Base-by-base conservation (phyloP, 2,329 filamentous ascomycete species). In the Fusarium sacchari region DNA sequence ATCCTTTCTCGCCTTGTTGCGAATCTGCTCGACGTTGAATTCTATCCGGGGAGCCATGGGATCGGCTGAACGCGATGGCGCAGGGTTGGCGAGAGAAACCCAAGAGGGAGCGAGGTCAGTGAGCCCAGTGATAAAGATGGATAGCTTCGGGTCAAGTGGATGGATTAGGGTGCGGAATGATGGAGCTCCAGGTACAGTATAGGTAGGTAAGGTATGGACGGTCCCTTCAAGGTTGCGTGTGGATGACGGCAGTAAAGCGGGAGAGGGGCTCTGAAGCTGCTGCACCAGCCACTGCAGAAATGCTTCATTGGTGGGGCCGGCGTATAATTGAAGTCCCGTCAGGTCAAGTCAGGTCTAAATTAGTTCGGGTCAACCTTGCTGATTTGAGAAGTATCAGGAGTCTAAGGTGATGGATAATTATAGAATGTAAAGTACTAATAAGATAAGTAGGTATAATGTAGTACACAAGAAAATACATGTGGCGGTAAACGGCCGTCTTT, bases 1-100 rank as follows among this genome's bases (percentile, higher is more conserved):
- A 81, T 98, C 94, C 82, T 95, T 95, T 71, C 95, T 92, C 75
- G 95, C 93, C 84, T 93, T 94, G 74, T 93, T 92, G 79, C 89
- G 91, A 81, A 96, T 90, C 80, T 94, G 90, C 77, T 93, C 90
- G 68, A 92, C 90, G 82, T 91, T 92, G 82, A 96, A 94, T 80
- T 88, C 89, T 81, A 85, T 86, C 83, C 89, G 89, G 84, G 91
- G 91, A 85, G 90, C 90, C 92, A 94, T 94, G 79, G 75, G 84
- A 84, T 39, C 61, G 60, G 56, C 86, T 86, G 86, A 84, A 84
- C 86, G 76, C 60, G 56, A 57, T 62, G 40, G 50, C 64, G 60
- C 53, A 61, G 52, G 67, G 44, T 58, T 67, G 52, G 56, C 49
- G 56, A 50, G 55, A 37, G 36, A 28, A 57, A 64, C 67, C 64